Percentiles rank a stretch among this genome's conserved stretches.
Evolutionary conservation across 2,329 filamentous ascomycete genomes (phyloP).

Genomic region (Plectosphaerella sp.): DNA sequence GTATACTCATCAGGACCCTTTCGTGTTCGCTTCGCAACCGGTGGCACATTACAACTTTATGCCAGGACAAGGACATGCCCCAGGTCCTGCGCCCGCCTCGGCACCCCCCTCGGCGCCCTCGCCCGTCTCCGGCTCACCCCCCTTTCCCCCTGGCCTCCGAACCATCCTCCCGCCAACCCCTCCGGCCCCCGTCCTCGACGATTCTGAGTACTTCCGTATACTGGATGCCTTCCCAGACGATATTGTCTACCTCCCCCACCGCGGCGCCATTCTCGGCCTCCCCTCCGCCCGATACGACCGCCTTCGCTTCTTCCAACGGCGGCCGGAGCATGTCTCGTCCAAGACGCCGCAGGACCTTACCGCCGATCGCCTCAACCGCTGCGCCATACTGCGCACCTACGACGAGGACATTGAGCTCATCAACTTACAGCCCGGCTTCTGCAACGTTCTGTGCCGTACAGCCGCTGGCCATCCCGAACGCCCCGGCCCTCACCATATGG

Average conservation of each 20-base stretch:
- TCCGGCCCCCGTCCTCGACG: background rate
- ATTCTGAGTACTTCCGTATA: too few relatives aligned
- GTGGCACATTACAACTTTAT: too few relatives aligned
- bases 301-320: conserved; percentile 3
- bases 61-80: too few relatives aligned
- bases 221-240: background rate
- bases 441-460: conserved; percentile 24
- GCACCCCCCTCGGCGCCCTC: too few relatives aligned
- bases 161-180: background rate
- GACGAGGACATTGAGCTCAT: conserved; percentile 44
- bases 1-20: too few relatives aligned
- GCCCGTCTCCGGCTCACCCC: too few relatives aligned
- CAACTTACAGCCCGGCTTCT: conserved; percentile 13
- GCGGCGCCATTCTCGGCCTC: conserved; percentile 13
- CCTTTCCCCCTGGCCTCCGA: background rate
- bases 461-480: background rate
- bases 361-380: conserved; percentile 7
- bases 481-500: background rate
- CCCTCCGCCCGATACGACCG: conserved; percentile 1
- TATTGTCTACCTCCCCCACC: conserved; percentile 25
- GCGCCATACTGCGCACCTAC: conserved; percentile 42
- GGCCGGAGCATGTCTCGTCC: too few relatives aligned
- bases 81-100: too few relatives aligned
- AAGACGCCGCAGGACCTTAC: background rate
- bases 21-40: too few relatives aligned